phyloP scores from a whole-genome alignment of 192 early-diverging fungal genomes.

The Coemansia sp. region DNA sequence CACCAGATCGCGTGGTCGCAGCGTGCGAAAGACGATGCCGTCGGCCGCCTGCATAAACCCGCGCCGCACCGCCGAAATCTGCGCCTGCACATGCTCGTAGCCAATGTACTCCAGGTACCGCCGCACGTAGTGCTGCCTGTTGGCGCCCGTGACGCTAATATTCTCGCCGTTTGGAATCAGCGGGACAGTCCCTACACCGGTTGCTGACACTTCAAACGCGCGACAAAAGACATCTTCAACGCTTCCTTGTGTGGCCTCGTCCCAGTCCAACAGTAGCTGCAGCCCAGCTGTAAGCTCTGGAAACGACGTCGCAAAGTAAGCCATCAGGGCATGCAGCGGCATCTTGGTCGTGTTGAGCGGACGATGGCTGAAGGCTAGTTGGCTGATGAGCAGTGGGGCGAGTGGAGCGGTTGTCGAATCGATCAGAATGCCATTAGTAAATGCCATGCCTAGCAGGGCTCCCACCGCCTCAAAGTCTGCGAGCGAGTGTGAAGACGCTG shows the following conservation, averaged over 20 bases:
- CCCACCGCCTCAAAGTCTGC: slow-evolving; percentile 82
- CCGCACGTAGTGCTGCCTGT: slow-evolving; percentile 72
- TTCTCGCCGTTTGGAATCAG: slow-evolving; percentile 64
- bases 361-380: slow-evolving; percentile 39
- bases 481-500: slow-evolving; percentile 59
- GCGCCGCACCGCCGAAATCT: slow-evolving; percentile 73
- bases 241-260: slow-evolving; percentile 58
- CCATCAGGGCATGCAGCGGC: slow-evolving; percentile 55
- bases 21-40: slow-evolving; percentile 40
- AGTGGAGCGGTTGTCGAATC: slow-evolving; percentile 69
- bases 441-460: slow-evolving; percentile 85
- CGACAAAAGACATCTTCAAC: slow-evolving; percentile 83
- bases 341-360: slow-evolving; percentile 8
- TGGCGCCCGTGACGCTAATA: slow-evolving; percentile 76
- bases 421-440: slow-evolving; percentile 80
- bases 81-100: slow-evolving; percentile 61
- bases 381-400: slow-evolving; percentile 74
- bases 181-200: slow-evolving; percentile 56
- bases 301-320: slow-evolving; percentile 43
- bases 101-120: slow-evolving; percentile 71
- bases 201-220: slow-evolving; percentile 73
- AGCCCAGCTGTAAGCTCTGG: slow-evolving; percentile 74
- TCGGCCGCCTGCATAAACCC: slow-evolving; percentile 71
- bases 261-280: slow-evolving; percentile 80
- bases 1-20: slow-evolving; percentile 72